Evolutionary conservation across 805 yeast genomes (phyloP).

Genomic region (Candida boleticola): DNA sequence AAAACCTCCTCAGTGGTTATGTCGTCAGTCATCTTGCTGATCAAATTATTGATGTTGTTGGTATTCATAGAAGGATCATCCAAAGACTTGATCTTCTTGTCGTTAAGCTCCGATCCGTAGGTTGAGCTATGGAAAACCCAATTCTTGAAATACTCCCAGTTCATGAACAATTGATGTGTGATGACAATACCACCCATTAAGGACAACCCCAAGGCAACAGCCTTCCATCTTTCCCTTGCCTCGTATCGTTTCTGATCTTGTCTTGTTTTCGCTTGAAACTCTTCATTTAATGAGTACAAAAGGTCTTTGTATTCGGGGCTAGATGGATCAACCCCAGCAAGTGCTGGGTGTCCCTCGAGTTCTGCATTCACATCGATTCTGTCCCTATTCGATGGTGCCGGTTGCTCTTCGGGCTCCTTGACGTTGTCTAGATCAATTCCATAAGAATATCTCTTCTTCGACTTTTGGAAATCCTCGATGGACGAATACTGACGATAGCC

Average conservation of each 20-base stretch:
- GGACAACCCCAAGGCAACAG: slow-evolving; percentile 40
- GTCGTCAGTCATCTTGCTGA: slow-evolving; percentile 23
- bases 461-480: slow-evolving; percentile 39
- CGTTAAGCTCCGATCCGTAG: slow-evolving; percentile 32
- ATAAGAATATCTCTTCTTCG: slow-evolving; percentile 27
- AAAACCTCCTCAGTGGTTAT: slow-evolving; percentile 17
- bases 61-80: slow-evolving; percentile 29
- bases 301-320: slow-evolving; percentile 38
- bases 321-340: slow-evolving; percentile 24
- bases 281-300: slow-evolving; percentile 26
- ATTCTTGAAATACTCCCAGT: slow-evolving; percentile 40
- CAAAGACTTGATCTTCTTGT: slow-evolving; percentile 33
- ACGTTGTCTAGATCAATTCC: slow-evolving; percentile 20
- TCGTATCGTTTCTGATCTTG: slow-evolving; percentile 33
- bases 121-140: slow-evolving; percentile 30
- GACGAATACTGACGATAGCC: slow-evolving; percentile 1
- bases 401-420: no score
- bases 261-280: slow-evolving; percentile 22
- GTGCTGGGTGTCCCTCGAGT: slow-evolving; percentile 32
- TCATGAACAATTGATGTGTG: slow-evolving; percentile 40
- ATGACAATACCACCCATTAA: slow-evolving; percentile 39
- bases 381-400: slow-evolving; percentile 10
- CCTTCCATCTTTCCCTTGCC: slow-evolving; percentile 43
- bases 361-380: slow-evolving; percentile 17
- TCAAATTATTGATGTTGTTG: slow-evolving; percentile 23